Evolutionary conservation across 805 yeast genomes (phyloP), one percentile per base, ranked within the genome.

Genomic region (Yarrowia osloensis): DNA sequence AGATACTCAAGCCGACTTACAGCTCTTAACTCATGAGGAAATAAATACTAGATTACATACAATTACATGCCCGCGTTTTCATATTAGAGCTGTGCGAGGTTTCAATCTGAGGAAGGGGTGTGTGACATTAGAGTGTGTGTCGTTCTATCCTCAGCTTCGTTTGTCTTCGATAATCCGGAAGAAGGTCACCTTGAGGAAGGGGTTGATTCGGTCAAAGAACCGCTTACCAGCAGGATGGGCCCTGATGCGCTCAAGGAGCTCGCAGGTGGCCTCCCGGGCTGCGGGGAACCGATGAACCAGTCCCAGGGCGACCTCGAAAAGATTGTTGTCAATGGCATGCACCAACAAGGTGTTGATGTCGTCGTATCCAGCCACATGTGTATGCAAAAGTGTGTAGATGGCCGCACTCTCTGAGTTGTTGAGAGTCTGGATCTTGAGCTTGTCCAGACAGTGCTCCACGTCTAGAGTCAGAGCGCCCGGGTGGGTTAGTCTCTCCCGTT

Each of bases 271-370:
- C 8, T 67, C 37, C n/a, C 78, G 71, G 17, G 73, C 70, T 15
- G 65, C 63, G 5, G 69, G 52, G 31, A 71, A 71, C n/a, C 72
- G 73, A 67, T 76, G 78, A 69, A 73, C 74, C 26, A 76, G 68
- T 1, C 78, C 78, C 50, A 73, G 66, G 17, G 74, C 69, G 28
- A 75, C 62, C 50, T 71, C 72, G 67, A 74, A 75, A 54, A 75
- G 68, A 52, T 74, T 70, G 59, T 67, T 69, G 26, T 68, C 59
- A 11, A 70, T 67, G 21, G 73, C 55, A 9, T 72, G 73, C 19
- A 73, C 66, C 66, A 75, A 67, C 49, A 73, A 67, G 52, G 71
- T 69, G 59, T 73, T 74, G 65, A 75, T 70, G 50, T 74, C 78
- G 29, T 72, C 74, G 35, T 70, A 69, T 63, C 71, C 75, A 33